A percentile compares a stretch with the other conserved stretches of the same genome.
Evolutionary conservation across 2,329 filamentous ascomycete genomes (phyloP).

Genomic region (Alternaria gansuensis): DNA sequence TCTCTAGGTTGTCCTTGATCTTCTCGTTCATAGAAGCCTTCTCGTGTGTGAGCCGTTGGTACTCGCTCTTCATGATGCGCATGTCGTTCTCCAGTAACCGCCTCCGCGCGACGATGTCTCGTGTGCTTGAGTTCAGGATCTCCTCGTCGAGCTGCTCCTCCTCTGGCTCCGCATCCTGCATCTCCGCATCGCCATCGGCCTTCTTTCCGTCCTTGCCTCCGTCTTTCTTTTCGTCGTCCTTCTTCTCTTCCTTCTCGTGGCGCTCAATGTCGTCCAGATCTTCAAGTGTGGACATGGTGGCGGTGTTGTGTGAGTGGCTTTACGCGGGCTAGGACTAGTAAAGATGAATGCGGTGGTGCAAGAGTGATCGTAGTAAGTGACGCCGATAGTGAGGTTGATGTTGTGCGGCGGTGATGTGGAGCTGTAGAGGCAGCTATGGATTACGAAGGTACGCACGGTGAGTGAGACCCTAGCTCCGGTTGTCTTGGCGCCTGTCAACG

Average conservation of each 20-base stretch:
- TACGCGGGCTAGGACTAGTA: neutral
- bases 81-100: conserved; percentile 96
- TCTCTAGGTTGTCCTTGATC: conserved; percentile 98
- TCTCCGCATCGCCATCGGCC: conserved; percentile 80
- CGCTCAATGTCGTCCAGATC: conserved; percentile 90
- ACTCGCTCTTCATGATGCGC: conserved; percentile 98
- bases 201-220: conserved; percentile 66
- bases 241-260: conserved; percentile 76
- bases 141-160: conserved; percentile 87
- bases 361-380: conserved; percentile 12
- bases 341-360: conserved; percentile 6
- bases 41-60: conserved; percentile 91
- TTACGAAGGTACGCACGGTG: conserved; percentile 44
- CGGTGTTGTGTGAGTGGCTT: conserved; percentile 31
- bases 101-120: conserved; percentile 91
- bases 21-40: conserved; percentile 97
- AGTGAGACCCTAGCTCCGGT: conserved; percentile 20
- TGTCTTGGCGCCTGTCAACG: conserved; percentile 17
- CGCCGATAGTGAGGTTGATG: conserved; percentile 17
- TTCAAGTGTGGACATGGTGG: conserved; percentile 84
- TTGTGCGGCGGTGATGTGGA: conserved; percentile 32
- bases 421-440: conserved; percentile 48
- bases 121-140: conserved; percentile 89
- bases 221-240: conserved; percentile 62
- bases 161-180: conserved; percentile 79